A percentile compares a stretch with the other conserved stretches of the same genome.
These are phyloP conservation scores for Chytriomyces sp. DNA, from an alignment of 192 early-diverging fungal species.

Conservation along the genomic window DNA sequence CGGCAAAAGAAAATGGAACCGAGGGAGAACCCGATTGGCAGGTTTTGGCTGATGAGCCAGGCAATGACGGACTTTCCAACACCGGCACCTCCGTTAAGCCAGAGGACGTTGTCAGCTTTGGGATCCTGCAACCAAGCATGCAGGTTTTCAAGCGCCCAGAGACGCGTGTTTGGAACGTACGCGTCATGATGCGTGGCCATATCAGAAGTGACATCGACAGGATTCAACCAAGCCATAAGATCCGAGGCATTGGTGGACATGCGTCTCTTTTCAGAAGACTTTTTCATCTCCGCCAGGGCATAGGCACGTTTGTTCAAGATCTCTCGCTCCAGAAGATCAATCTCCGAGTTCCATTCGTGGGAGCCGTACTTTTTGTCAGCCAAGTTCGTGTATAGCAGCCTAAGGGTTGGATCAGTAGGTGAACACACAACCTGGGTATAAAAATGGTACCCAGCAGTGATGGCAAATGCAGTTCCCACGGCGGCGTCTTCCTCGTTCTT, in stretches of 20 bases:
- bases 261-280: not conserved
- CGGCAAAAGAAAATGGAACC: constrained; percentile 41
- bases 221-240: constrained; percentile 30
- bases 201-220: constrained; percentile 27
- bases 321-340: not conserved
- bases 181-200: not conserved
- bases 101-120: constrained; percentile 23
- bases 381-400: not conserved
- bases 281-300: not conserved
- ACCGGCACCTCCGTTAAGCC: constrained; percentile 30
- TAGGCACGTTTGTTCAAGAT: not conserved
- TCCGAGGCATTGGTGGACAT: constrained; percentile 23
- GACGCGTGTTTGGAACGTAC: constrained; percentile 26
- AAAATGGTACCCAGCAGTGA: too few relatives aligned
- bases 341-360: not conserved
- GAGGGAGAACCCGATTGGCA: constrained; percentile 22
- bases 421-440: too few relatives aligned
- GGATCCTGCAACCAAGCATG: not conserved
- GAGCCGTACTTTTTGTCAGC: not conserved
- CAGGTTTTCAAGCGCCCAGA: not conserved
- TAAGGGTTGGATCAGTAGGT: not conserved
- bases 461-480: not conserved
- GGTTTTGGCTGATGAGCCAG: not conserved
- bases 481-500: not conserved
- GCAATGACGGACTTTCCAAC: constrained; percentile 35